phyloP scores from a whole-genome alignment of 139 green algal species.

The Picochlorum sp. region DNA sequence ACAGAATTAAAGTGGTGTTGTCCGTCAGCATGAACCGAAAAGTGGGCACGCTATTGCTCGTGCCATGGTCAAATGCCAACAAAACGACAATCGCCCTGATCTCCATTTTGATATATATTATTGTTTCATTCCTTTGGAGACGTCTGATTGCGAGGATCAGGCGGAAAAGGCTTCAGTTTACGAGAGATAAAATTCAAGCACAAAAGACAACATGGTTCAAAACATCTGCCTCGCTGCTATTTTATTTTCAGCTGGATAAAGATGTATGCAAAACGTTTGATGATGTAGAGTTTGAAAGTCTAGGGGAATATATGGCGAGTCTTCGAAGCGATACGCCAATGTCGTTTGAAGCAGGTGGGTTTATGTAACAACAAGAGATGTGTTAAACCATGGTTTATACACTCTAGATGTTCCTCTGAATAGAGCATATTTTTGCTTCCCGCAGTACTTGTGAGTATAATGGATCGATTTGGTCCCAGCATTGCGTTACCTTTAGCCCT shows the following conservation, averaged over 20 bases:
- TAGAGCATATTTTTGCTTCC: neutral
- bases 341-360: too few species aligned
- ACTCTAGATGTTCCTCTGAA: too few species aligned
- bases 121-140: neutral
- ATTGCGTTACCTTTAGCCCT: constrained; percentile 6
- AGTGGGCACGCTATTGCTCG: neutral
- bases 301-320: constrained; percentile 18
- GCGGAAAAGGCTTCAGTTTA: neutral
- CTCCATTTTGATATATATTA: neutral
- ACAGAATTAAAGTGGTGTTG: too few species aligned
- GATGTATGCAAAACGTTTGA: neutral
- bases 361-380: too few species aligned
- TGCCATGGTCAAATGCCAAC: neutral
- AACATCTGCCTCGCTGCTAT: neutral
- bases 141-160: neutral
- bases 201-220: neutral
- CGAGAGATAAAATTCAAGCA: too few species aligned
- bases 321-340: too few species aligned
- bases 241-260: neutral
- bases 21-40: too few species aligned
- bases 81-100: neutral
- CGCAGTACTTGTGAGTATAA: neutral
- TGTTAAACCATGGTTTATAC: too few species aligned
- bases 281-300: neutral
- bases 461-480: neutral